Conservation (phyloP, 192 early-diverging fungal species). For the Umbelopsis sp. region DNA sequence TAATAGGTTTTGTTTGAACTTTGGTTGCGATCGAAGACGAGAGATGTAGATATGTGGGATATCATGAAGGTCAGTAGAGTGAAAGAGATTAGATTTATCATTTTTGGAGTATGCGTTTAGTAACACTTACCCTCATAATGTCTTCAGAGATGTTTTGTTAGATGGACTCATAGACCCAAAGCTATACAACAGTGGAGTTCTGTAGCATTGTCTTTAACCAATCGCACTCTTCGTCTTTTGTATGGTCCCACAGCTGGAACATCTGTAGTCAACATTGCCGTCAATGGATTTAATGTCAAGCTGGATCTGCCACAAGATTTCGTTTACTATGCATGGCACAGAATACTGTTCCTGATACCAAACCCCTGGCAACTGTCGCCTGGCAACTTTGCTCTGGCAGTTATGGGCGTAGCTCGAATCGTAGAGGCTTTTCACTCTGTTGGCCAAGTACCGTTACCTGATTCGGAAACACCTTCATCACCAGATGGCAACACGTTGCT, state of each 20-base stretch:
- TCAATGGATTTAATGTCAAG: slow-evolving; percentile 54
- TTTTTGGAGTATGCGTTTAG: neutral
- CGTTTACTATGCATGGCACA: slow-evolving; percentile 74
- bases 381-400: slow-evolving; percentile 49
- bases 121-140: neutral
- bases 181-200: slow-evolving; percentile 79
- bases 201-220: slow-evolving; percentile 64
- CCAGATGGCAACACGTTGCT: slow-evolving; percentile 79
- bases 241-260: slow-evolving; percentile 71
- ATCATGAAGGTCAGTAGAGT: slow-evolving; percentile 56
- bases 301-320: slow-evolving; percentile 67
- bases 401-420: slow-evolving; percentile 57
- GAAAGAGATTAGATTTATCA: neutral
- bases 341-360: slow-evolving; percentile 59
- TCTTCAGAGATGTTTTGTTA: slow-evolving; percentile 49
- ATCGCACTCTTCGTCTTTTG: slow-evolving; percentile 64
- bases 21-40: slow-evolving; percentile 73
- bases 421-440: slow-evolving; percentile 54
- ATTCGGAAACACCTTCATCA: slow-evolving; percentile 23
- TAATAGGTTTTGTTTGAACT: slow-evolving; percentile 69
- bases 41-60: slow-evolving; percentile 77
- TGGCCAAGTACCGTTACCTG: slow-evolving; percentile 23
- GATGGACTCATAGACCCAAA: slow-evolving; percentile 78
- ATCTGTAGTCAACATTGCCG: slow-evolving; percentile 55
- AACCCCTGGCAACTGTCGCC: slow-evolving; percentile 55